Base-by-base conservation (phyloP, 345 rosid genomes). In the Populus pruinosa region DNA sequence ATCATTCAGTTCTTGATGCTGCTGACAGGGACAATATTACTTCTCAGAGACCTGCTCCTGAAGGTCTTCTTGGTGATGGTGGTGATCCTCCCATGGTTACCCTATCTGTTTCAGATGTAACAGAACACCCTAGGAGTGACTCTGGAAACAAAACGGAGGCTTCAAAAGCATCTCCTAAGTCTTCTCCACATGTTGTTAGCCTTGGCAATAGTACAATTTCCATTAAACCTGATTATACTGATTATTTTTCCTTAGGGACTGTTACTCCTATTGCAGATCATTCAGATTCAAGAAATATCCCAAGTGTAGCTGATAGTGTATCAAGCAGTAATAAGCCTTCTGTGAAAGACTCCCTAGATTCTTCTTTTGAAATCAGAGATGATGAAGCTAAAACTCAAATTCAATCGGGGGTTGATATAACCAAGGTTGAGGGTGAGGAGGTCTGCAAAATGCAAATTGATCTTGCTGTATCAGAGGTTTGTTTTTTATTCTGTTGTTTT, bases 21-120 rank as follows among this genome's bases (percentile, higher is more conserved):
- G 55, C 47, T 16, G 62, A 71, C 39, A 70, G 39, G 78, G 74
- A 71, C 50, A 69, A 59, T 75, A 70, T 55, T 41, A 18, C 67
- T 16, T 71, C 78, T 67, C 35, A 38, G 55, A 64, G 50, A 27
- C 33, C 73, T 29, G 78, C 56, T 4, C 59, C 75, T 41, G 69
- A 38, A 79, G 80, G 53, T 84, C 73, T 65, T 38, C 41, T 53
- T 39, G 76, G 64, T 77, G 79, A 56, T 72, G 63, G 36, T 35
- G 71, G 72, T 20, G 50, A 62, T 65, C 33, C 49, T 72, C 70
- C 73, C 14, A 8, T 12, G 39, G 76, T 12, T n/a, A 53, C 56
- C 64, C 68, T 56, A 69, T 43, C 77, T 62, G n/a, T n/a, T 70
- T 72, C 77, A 6, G 72, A 12, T 35, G 68, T 31, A 21, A 29